Percentiles rank a stretch among this genome's conserved stretches.
Evolutionary conservation across 2,329 filamentous ascomycete species (phyloP).

Genomic region (Colletotrichum neosansevieriae): DNA sequence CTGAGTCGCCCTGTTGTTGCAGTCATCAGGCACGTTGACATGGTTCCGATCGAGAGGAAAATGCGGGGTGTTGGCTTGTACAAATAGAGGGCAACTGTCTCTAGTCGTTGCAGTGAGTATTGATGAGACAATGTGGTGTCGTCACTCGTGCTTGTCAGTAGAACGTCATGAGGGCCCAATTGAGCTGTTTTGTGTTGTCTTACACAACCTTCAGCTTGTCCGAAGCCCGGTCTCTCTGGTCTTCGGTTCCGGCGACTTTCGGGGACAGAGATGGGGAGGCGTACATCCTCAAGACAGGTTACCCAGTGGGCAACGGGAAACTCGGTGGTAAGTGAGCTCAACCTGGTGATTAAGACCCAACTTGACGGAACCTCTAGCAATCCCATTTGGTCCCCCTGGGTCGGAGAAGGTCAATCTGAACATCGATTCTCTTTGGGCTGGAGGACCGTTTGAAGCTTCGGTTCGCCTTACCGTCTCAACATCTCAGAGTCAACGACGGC

Average conservation of each 20-base stretch:
- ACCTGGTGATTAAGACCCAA: not conserved
- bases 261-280: slow-evolving; percentile 18
- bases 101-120: too few species aligned
- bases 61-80: not conserved
- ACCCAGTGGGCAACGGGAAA: slow-evolving; percentile 62
- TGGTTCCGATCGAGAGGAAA: not conserved
- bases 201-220: not conserved
- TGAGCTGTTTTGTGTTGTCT: not conserved
- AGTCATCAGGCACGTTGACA: not conserved
- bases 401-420: slow-evolving; percentile 59
- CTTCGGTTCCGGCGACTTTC: slow-evolving; percentile 23
- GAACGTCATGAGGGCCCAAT: slow-evolving; percentile 5
- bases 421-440: slow-evolving; percentile 62
- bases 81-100: not conserved
- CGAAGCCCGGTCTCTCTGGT: slow-evolving; percentile 31
- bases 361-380: slow-evolving; percentile 44
- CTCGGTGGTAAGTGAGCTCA: slow-evolving; percentile 53
- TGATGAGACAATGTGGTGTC: not conserved
- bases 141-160: not conserved
- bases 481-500: fast-evolving
- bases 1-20: slow-evolving; percentile 1
- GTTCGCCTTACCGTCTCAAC: slow-evolving; percentile 44
- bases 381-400: slow-evolving; percentile 57
- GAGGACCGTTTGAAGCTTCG: slow-evolving; percentile 59
- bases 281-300: slow-evolving; percentile 50